Evolutionary conservation across 495 filamentous ascomycete species (phyloP), one percentile per base, ranked within the genome.

Genomic region (Penicillium chermesinum): DNA sequence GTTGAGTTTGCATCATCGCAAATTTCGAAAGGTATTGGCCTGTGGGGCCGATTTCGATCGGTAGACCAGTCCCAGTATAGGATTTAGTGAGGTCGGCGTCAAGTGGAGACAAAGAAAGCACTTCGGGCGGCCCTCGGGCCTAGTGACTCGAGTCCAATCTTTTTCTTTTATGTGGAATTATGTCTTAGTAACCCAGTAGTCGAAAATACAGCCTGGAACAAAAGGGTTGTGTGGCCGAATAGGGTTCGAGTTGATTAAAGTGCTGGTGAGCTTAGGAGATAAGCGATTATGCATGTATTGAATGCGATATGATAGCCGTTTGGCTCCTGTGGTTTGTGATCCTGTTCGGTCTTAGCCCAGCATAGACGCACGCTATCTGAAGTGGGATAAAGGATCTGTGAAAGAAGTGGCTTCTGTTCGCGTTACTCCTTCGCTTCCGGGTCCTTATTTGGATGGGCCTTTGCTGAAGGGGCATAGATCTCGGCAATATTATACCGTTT

Each of bases 401-500:
- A n/a, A n/a, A n/a, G n/a, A n/a, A n/a, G n/a, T n/a, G n/a, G n/a
- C n/a, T n/a, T n/a, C n/a, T n/a, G 25, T 10, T 30, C 4, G 10
- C 10, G 5, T 10, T 30, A 10, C 25, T 30, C 25, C 25, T 44
- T 39, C n/a, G 41, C 7, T 22, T 34, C 48, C 39, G 48, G 35
- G 33, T n/a, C 41, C 25, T 22, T 12, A 1, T 25, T 39, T 30
- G 25, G 25, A 4, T 4, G 25, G 4, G 25, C 42, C 30, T 73
- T 70, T 22, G 64, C 54, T 1, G 70, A 68, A 39, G 75, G 74
- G 36, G 72, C 66, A 49, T 79, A 82, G 21, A 88, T 72, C 60
- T 88, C 84, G 6, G 78, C 77, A 34, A 90, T 64, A 62, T 89
- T 90, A 62, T 77, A 90, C 18, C 80, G 76, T 65, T 84, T 88